A percentile compares a stretch with the other conserved stretches of the same genome.
Conservation (phyloP, 1,139 yeast species). For the Yamadazyma sp. region DNA sequence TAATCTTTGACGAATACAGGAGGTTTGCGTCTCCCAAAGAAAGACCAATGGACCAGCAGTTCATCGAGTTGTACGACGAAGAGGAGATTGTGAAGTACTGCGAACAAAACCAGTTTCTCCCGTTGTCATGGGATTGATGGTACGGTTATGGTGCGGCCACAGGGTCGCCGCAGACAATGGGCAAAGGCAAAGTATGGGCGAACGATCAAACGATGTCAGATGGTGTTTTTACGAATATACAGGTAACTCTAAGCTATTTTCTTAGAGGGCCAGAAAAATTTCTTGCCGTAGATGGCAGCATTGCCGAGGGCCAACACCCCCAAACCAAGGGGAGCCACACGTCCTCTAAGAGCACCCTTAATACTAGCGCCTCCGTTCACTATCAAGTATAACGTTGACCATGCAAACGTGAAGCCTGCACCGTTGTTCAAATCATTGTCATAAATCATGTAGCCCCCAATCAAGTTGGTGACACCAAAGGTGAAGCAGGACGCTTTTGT, state of each 20-base stretch:
- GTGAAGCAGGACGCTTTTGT: slow-evolving; percentile 37
- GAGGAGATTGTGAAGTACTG: slow-evolving; percentile 57
- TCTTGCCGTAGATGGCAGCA: slow-evolving; percentile 65
- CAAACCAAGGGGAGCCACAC: slow-evolving; percentile 62
- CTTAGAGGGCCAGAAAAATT: slow-evolving; percentile 51
- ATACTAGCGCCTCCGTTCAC: slow-evolving; percentile 71
- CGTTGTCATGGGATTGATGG: slow-evolving; percentile 58
- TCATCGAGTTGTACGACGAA: slow-evolving; percentile 84
- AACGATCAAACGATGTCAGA: background rate
- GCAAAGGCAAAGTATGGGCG: too few relatives aligned
- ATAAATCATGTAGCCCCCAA: slow-evolving; percentile 78
- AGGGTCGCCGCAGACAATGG: too few relatives aligned
- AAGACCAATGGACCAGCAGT: slow-evolving; percentile 91
- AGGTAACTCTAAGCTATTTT: too few relatives aligned
- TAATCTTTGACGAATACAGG: slow-evolving; percentile 93
- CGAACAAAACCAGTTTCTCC: slow-evolving; percentile 54
- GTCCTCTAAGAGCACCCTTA: slow-evolving; percentile 32
- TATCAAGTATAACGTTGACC: slow-evolving; percentile 77
- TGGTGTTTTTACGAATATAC: slow-evolving; percentile 1
- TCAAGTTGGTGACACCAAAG: slow-evolving; percentile 70
- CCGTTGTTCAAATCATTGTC: slow-evolving; percentile 86
- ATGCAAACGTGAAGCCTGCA: slow-evolving; percentile 83
- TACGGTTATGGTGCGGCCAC: too few relatives aligned
- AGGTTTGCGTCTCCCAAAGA: slow-evolving; percentile 94
- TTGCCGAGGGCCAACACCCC: slow-evolving; percentile 62